Evolutionary conservation across 1,284 basidiomycete genomes (phyloP).

Genomic region (Exsudoporus floridanus): DNA sequence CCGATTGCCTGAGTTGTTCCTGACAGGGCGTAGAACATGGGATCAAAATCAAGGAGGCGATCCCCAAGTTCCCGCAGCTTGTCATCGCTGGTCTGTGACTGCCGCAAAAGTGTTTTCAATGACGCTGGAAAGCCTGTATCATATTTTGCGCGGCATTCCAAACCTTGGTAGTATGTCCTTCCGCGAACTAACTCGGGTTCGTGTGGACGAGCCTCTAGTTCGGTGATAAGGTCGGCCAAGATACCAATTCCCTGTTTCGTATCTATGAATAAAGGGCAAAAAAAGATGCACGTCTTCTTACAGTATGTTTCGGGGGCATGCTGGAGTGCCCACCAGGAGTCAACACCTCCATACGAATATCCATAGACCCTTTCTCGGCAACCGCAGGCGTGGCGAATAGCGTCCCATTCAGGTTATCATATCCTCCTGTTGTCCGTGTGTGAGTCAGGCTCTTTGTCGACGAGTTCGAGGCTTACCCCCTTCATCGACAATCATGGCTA

Average conservation of each 20-base stretch:
- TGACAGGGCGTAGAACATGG: conserved; percentile 26
- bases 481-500: conserved; percentile 57
- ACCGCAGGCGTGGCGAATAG: conserved; percentile 52
- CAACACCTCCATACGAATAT: conserved; percentile 52
- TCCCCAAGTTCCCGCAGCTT: conserved; percentile 31
- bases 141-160: conserved; percentile 28
- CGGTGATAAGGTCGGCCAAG: conserved; percentile 49
- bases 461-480: conserved; percentile 32
- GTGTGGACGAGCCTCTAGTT: conserved; percentile 51
- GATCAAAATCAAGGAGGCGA: conserved; percentile 31
- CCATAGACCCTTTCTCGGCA: conserved; percentile 65
- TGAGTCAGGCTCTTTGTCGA: not conserved
- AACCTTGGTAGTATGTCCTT: conserved; percentile 29
- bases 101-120: conserved; percentile 30
- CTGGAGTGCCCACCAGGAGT: conserved; percentile 70
- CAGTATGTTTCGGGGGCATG: conserved; percentile 56
- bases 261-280: not conserved
- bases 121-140: conserved; percentile 30
- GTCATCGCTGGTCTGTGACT: conserved; percentile 28
- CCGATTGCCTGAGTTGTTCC: conserved; percentile 54
- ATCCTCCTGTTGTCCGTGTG: conserved; percentile 34
- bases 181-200: conserved; percentile 35
- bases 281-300: conserved; percentile 23
- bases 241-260: conserved; percentile 54
- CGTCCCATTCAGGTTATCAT: conserved; percentile 36